Evolutionary conservation across 441 rosid species (phyloP), one percentile per base, ranked within the genome.

Genomic region (Gossypium trilobum): DNA sequence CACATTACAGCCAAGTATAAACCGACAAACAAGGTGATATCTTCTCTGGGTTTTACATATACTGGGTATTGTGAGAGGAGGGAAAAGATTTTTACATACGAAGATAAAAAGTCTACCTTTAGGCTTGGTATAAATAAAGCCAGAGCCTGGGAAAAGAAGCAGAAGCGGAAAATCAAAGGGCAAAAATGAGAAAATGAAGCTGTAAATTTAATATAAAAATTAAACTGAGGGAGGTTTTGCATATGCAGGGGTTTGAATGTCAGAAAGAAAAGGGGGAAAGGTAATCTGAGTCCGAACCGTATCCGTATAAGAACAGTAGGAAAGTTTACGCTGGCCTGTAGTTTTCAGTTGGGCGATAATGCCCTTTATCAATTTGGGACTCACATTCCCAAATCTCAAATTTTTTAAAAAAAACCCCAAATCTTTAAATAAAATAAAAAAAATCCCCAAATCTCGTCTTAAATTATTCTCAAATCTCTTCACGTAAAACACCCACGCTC

Each of bases 201-300:
- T 19, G 14, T 20, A 19, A 39, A 56, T 44, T 19, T 14, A 3
- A 19, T 33, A 4, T 10, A 63, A 48, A 70, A 74, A 67, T 14
- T 13, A 2, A 46, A 16, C 39, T 16, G 57, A 16, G 33, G 1
- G 10, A 2, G 11, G 20, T 8, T 23, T 48, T 44, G 59, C 57
- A 44, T 3, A 27, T 19, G 56, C 73, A 63, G 55, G 79, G 54
- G 77, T 70, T 74, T 60, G 75, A 82, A 77, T 75, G 81, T 73
- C 76, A 77, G 83, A 57, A 42, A 44, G 68, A 42, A 73, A 50
- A 68, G 68, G 62, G 20, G 19, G 82, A 33, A 75, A 48, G 75
- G 67, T 67, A 78, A 80, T 80, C 72, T 66, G 80, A 72, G 71
- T 33, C 39, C 1, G 39, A 33, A 1, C 39, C 8, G 9, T 33